Percentiles rank a stretch among this genome's conserved stretches.
phyloP scores from a whole-genome alignment of 2,329 filamentous ascomycete species.

The Zymoseptoria brevis region DNA sequence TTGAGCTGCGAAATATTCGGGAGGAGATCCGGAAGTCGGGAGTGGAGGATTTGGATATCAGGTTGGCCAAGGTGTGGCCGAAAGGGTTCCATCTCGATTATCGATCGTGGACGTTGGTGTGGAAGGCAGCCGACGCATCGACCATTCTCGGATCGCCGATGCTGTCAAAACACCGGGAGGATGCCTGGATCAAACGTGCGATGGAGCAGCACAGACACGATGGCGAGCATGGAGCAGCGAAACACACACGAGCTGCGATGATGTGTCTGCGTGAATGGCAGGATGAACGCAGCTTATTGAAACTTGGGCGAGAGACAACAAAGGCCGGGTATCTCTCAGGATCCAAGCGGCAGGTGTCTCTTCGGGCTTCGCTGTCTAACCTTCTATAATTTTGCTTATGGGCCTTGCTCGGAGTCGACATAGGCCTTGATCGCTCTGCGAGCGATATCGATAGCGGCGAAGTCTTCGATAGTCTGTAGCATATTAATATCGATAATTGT shows the following conservation, averaged over 20 bases:
- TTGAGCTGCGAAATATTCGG: background rate
- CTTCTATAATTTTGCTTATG: background rate
- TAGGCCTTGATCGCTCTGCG: background rate
- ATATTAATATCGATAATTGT: background rate
- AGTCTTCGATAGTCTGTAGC: background rate
- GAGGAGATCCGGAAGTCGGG: background rate
- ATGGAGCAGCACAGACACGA: background rate
- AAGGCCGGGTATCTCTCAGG: background rate
- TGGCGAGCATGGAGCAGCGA: background rate
- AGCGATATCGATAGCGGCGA: background rate
- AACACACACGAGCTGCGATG: background rate
- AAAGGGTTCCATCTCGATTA: background rate
- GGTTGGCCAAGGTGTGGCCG: background rate
- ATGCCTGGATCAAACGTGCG: background rate
- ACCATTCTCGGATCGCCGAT: background rate
- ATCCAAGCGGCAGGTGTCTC: background rate
- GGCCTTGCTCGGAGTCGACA: background rate
- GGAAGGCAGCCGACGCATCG: background rate
- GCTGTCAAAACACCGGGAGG: background rate
- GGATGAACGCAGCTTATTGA: background rate
- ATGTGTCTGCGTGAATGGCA: background rate
- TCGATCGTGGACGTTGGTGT: background rate
- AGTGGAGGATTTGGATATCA: background rate
- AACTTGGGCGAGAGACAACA: background rate
- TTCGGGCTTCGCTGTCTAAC: background rate